phyloP scores from a whole-genome alignment of 208 protist species.

The Trypanosoma vivax region DNA sequence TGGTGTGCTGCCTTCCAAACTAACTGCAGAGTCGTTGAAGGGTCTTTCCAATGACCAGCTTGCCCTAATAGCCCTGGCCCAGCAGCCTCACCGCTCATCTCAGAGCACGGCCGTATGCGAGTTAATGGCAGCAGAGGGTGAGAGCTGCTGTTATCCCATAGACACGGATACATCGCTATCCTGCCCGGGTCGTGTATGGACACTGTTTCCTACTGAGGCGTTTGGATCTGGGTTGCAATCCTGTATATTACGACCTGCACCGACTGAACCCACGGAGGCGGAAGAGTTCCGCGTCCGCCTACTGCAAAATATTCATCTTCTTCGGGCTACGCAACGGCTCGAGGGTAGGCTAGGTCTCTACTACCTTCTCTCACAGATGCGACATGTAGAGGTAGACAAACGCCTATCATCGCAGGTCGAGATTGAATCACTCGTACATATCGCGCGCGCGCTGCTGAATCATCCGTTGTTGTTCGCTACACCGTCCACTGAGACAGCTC shows the following conservation, averaged over 20 bases:
- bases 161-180: not conserved
- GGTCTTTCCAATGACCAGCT: slow-evolving; percentile 20
- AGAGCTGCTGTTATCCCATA: not conserved
- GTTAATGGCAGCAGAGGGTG: slow-evolving; percentile 29
- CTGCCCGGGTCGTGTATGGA: not conserved
- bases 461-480: slow-evolving; percentile 52
- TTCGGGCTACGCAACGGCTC: slow-evolving; percentile 37
- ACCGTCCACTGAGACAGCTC: slow-evolving; percentile 35
- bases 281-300: slow-evolving; percentile 55
- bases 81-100: slow-evolving; percentile 28
- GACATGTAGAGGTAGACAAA: slow-evolving; percentile 18
- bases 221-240: not conserved
- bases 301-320: slow-evolving; percentile 41
- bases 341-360: slow-evolving; percentile 40
- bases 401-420: slow-evolving; percentile 33
- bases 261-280: slow-evolving; percentile 11
- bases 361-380: slow-evolving; percentile 56
- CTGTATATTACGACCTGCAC: not conserved
- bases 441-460: slow-evolving; percentile 37
- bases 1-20: not conserved
- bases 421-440: slow-evolving; percentile 30
- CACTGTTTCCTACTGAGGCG: not conserved
- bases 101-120: slow-evolving; percentile 19
- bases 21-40: not conserved
- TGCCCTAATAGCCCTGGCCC: slow-evolving; percentile 24